phyloP scores from a whole-genome alignment of 2,329 filamentous ascomycete genomes.

The Plenodomus lindquistii region DNA sequence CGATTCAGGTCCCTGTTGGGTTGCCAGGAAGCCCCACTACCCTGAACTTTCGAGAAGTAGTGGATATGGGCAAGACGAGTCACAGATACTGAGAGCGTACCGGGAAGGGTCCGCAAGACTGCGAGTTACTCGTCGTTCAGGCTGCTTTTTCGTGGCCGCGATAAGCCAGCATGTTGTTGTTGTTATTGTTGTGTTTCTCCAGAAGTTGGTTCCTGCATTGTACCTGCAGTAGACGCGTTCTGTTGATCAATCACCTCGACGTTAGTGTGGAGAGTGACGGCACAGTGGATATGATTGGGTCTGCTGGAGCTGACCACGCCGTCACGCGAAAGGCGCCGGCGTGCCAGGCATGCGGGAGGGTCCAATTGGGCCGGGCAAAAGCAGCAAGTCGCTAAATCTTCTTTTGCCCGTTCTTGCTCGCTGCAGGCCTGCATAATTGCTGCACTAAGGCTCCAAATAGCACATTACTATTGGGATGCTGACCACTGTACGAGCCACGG shows the following conservation, averaged over 20 bases:
- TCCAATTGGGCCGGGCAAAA: slow-evolving; percentile 15
- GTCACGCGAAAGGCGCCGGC: slow-evolving; percentile 28
- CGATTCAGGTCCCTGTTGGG: slow-evolving; percentile 25
- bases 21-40: slow-evolving; percentile 29
- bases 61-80: slow-evolving; percentile 3
- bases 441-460: slow-evolving; percentile 41
- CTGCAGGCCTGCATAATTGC: slow-evolving; percentile 40
- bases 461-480: slow-evolving; percentile 39
- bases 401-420: slow-evolving; percentile 23
- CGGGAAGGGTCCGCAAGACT: neutral
- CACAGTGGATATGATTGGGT: slow-evolving; percentile 29
- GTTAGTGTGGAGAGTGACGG: slow-evolving; percentile 36
- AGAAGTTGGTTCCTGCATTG: slow-evolving; percentile 30
- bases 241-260: slow-evolving; percentile 25
- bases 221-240: slow-evolving; percentile 47
- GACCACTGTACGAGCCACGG: slow-evolving; percentile 33
- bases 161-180: slow-evolving; percentile 18
- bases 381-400: slow-evolving; percentile 32
- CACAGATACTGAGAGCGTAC: slow-evolving; percentile 3
- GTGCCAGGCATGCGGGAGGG: neutral
- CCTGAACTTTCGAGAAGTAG: slow-evolving; percentile 40
- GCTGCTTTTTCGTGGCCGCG: slow-evolving; percentile 19
- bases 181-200: slow-evolving; percentile 15
- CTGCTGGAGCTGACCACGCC: slow-evolving; percentile 29
- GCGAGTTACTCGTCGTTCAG: neutral